Evolutionary conservation across 805 yeast genomes (phyloP).

Genomic region (Cyberlindnera americana): DNA sequence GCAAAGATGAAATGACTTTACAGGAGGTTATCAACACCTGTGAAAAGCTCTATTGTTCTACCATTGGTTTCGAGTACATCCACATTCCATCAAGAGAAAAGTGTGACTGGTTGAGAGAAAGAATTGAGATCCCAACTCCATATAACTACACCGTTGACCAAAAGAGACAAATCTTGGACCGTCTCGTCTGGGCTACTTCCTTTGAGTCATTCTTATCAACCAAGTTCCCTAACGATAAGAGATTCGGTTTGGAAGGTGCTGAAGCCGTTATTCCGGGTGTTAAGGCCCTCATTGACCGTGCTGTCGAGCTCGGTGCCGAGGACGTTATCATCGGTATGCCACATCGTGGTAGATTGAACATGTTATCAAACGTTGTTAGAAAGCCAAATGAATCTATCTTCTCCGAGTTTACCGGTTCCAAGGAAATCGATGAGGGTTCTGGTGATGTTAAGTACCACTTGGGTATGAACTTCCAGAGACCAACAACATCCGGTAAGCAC

Average conservation of each 20-base stretch:
- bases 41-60: conserved; percentile 81
- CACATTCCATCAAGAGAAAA: conserved; percentile 94
- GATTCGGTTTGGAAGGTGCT: conserved; percentile 98
- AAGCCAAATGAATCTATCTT: conserved; percentile 98
- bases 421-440: conserved; percentile 90
- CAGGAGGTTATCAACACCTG: conserved; percentile 74
- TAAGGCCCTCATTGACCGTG: conserved; percentile 89
- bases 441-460: conserved; percentile 99
- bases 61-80: conserved; percentile 92
- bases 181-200: conserved; percentile 93
- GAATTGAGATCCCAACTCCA: conserved; percentile 90
- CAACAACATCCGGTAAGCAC: conserved; percentile 96
- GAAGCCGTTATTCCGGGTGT: conserved; percentile 96
- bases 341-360: conserved; percentile 97
- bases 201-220: conserved; percentile 91
- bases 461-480: conserved; percentile 99
- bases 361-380: conserved; percentile 96
- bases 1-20: conserved; percentile 60
- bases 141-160: conserved; percentile 80
- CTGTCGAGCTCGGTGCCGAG: conserved; percentile 90
- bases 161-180: conserved; percentile 93
- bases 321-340: conserved; percentile 99
- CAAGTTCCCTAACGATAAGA: conserved; percentile 96
- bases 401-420: conserved; percentile 91
- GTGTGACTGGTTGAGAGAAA: conserved; percentile 98